Evolutionary conservation across 2,329 filamentous ascomycete genomes (phyloP), one percentile per base, ranked within the genome.

Genomic region (Xylaria sp.): DNA sequence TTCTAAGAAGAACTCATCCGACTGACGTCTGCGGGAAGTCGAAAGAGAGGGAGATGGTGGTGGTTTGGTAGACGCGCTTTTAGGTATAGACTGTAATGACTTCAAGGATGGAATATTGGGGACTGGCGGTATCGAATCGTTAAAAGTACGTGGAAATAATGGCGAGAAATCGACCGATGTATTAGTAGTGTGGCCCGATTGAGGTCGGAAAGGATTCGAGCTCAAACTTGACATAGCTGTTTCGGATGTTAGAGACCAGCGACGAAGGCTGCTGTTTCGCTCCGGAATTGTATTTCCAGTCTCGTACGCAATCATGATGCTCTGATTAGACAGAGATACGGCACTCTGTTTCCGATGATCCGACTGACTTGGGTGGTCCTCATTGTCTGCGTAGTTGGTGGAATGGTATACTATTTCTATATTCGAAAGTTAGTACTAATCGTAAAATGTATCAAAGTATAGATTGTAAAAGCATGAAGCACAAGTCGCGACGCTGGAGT

Each of bases 111-210:
- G 60, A 25, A 63, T 69, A 48, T 75, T 69, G 8, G 67, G 70
- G 13, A 68, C 58, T 0, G 69, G 66, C 1, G 71, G 67, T 6
- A 70, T 73, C 3, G 67, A 69, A 4, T 70, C 73, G 23, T 61
- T 51, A 9, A 62, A 52, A 44, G 67, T 23, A 20, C 67, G 65
- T 9, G 74, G 72, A n/a, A 71, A 63, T 23, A 68, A 65, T 39
- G 76, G 74, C 2, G 73, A 66, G 23, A 82, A 71, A 69, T 85
- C 83, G 50, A 86, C 75, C 0, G 84, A 85, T 0, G 84, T 86
- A 34, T 80, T 81, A 9, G 81, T 79, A 0, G 84, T 85, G 64
- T 84, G 82, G 28, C 78, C 80, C 1, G 84, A 85, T 34, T 79
- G 78, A 0, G 83, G 81, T 1, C 82, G 74, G n/a, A 80, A 81